Percentiles rank a stretch among this genome's conserved stretches.
Evolutionary conservation across 2,329 filamentous ascomycete genomes (phyloP).

Genomic region (Cordyceps tenuipes): DNA sequence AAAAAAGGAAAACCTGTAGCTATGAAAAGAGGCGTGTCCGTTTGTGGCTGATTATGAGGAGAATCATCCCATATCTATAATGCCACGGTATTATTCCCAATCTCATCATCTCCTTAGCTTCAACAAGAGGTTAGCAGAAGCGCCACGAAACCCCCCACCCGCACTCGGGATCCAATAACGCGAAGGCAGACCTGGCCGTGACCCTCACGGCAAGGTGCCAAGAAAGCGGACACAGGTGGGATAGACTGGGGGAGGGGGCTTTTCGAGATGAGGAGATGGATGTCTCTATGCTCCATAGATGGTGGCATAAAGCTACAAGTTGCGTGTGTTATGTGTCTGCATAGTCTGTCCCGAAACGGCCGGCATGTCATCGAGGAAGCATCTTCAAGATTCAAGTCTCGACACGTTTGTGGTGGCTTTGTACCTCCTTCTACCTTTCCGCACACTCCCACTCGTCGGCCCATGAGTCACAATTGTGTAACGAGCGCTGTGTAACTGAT

Average conservation of each 20-base stretch:
- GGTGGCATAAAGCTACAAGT: neutral
- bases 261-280: neutral
- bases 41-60: neutral
- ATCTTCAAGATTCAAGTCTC: too few species aligned
- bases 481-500: too few species aligned
- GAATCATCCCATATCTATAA: neutral
- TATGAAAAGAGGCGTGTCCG: neutral
- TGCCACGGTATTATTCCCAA: neutral
- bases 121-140: too few species aligned
- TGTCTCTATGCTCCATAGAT: neutral
- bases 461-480: too few species aligned
- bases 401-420: too few species aligned
- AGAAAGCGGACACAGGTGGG: neutral
- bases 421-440: too few species aligned
- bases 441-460: too few species aligned
- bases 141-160: neutral
- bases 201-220: neutral
- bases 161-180: neutral
- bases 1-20: too few species aligned
- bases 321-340: too few species aligned
- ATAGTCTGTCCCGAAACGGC: too few species aligned
- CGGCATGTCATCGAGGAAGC: too few species aligned
- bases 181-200: neutral
- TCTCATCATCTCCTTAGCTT: neutral
- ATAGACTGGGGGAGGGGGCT: neutral